Percentiles rank a stretch among this genome's conserved stretches.
Evolutionary conservation across 2,329 filamentous ascomycete genomes (phyloP).

Genomic region (Talaromyces albobiverticillius): DNA sequence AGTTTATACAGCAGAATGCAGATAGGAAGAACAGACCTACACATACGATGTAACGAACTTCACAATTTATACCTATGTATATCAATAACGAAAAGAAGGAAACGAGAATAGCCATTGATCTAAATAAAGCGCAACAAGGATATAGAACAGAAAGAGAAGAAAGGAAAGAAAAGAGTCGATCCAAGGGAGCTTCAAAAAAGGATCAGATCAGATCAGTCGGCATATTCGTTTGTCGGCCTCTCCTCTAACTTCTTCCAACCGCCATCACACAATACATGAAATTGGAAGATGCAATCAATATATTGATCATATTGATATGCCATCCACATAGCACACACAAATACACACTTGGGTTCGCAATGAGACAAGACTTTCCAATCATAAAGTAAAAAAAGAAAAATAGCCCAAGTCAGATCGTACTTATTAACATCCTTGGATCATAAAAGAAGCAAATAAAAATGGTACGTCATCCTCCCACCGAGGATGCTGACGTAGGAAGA

Average conservation of each 20-base stretch:
- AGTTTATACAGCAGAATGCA: too few species aligned
- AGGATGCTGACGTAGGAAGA: background rate
- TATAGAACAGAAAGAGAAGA: conserved; percentile 15
- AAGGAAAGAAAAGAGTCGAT: conserved; percentile 3
- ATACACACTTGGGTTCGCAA: conserved; percentile 6
- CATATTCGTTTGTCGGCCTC: background rate
- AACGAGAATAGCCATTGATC: conserved; percentile 5
- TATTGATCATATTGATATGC: background rate
- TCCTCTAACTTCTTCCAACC: background rate
- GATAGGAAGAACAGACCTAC: too few species aligned
- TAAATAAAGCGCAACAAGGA: conserved; percentile 17
- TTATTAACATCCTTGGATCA: conserved; percentile 8
- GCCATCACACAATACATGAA: background rate
- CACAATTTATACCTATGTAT: too few species aligned
- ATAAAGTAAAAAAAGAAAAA: conserved; percentile 1
- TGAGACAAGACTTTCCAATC: too few species aligned
- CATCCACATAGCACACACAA: conserved; percentile 3
- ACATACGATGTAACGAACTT: too few species aligned
- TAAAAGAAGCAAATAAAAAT: conserved; percentile 2
- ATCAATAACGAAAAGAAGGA: too few species aligned
- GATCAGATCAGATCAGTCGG: too few species aligned
- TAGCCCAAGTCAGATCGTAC: background rate
- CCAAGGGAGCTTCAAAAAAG: background rate
- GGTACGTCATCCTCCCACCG: background rate
- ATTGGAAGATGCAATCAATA: background rate